Evolutionary conservation across 1,139 yeast species (phyloP), one percentile per base, ranked within the genome.

Genomic region (Citeromyces siamensis): DNA sequence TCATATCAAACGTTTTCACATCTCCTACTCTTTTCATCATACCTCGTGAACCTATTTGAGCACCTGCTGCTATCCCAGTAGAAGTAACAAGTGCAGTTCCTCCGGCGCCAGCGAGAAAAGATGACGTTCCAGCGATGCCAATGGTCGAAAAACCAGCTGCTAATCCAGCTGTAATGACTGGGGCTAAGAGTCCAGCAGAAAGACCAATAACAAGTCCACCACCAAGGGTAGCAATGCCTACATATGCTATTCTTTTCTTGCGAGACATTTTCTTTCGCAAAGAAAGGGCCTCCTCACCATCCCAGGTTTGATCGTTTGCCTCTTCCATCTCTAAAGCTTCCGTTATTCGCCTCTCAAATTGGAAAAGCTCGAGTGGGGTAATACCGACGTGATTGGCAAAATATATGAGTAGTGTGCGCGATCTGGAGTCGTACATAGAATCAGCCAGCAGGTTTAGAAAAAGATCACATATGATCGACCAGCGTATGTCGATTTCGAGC

Each of bases 71-170:
- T 2, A 90, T 82, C 44, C 96, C 95, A 18, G 95, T 81, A 0
- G 95, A 74, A 8, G 98, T 88, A 35, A 93, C 94, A 31, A 88
- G 71, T 0, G 95, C 88, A 9, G 96, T 84, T 33, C 99, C 98
- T 19, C 96, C 98, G 2, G 93, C 85, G 35, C 98, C 98, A 0
- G 97, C 96, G 29, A 93, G 62, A 48, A 93, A 90, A 1, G 94
- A 84, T 14, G 85, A 60, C 0, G 98, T 86, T 16, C 99, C 98
- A 2, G 84, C 66, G 19, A 93, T 82, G 19, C 99, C 99, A 21
- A 90, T 75, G 0, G 98, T 90, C 0, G 97, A 80, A 34, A 93
- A 64, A 8, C 98, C 99, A 3, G 98, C 97, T 2, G 98, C 98
- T 19, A 93, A 55, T 47, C 99, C 98, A 1, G 97, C 97, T 34